Evolutionary conservation across 2,329 filamentous ascomycete species (phyloP).

Genomic region (Myriosclerotinia scirpicola): DNA sequence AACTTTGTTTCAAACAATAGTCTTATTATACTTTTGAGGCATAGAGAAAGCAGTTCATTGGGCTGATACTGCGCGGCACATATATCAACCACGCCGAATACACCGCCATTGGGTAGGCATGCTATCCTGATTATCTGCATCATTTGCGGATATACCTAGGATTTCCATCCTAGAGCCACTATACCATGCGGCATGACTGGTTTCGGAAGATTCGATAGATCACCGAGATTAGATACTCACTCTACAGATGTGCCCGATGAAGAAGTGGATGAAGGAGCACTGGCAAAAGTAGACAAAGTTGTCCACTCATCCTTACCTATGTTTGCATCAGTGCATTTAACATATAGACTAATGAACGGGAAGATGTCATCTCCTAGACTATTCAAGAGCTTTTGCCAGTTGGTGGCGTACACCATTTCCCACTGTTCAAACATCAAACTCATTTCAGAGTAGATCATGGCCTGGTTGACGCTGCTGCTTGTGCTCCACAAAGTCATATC

Average conservation of each 20-base stretch:
- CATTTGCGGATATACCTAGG: neutral
- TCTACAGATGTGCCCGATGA: neutral
- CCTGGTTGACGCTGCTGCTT: neutral
- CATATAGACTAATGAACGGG: constrained; percentile 19
- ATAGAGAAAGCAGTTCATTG: constrained; percentile 5
- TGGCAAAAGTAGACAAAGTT: constrained; percentile 20
- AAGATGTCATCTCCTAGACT: constrained; percentile 2
- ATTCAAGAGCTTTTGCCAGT: constrained; percentile 22
- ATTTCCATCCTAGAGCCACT: neutral
- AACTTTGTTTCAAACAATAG: constrained; percentile 9
- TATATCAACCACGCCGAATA: neutral
- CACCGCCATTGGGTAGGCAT: neutral
- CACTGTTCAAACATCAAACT: constrained; percentile 18
- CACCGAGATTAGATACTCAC: constrained; percentile 9
- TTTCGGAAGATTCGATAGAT: constrained; percentile 2
- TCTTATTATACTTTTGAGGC: neutral
- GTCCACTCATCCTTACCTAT: constrained; percentile 14
- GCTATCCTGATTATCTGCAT: neutral
- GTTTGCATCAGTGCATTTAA: constrained; percentile 16
- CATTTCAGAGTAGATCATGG: constrained; percentile 14
- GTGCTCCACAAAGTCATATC: constrained; percentile 20
- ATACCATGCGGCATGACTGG: constrained; percentile 6
- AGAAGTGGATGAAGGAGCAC: constrained; percentile 3
- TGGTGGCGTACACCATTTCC: constrained; percentile 15
- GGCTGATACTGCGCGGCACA: constrained; percentile 11